Conservation (phyloP, 306 rosid species). For the Ormosia semicastrata region DNA sequence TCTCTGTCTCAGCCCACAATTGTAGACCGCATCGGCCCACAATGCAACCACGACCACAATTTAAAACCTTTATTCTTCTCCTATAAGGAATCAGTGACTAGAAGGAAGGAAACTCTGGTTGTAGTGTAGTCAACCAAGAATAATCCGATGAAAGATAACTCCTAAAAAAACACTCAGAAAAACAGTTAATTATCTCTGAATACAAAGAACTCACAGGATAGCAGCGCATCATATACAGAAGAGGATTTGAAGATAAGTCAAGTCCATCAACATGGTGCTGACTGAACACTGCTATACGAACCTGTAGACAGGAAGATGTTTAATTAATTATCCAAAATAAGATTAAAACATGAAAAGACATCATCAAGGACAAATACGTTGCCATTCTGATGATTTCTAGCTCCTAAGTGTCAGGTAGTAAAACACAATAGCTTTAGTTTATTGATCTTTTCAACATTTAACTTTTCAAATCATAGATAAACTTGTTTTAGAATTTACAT, state of each 20-base stretch:
- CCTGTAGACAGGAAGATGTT: conserved; percentile 50
- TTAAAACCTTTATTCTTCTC: conserved; percentile 14
- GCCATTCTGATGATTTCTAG: conserved; percentile 11
- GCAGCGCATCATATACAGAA: conserved; percentile 97
- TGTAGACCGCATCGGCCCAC: background rate
- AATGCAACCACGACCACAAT: background rate
- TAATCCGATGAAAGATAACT: background rate
- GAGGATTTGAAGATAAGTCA: conserved; percentile 93
- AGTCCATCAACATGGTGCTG: conserved; percentile 99
- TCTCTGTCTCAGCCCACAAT: background rate
- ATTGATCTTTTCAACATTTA: background rate
- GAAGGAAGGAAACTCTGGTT: background rate
- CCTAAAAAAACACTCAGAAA: background rate
- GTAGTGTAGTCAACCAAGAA: conserved; percentile 1
- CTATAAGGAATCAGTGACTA: background rate
- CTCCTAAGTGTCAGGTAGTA: background rate
- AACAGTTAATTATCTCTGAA: background rate
- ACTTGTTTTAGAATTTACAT: background rate
- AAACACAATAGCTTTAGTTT: background rate
- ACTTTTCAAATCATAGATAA: background rate
- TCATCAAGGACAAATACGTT: background rate
- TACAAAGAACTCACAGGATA: conserved; percentile 76
- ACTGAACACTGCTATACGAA: conserved; percentile 97
- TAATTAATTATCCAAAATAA: conserved; percentile 14
- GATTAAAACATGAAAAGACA: conserved; percentile 30